Base-by-base conservation (phyloP, 192 early-diverging fungal species). In the Coemansia sp. region DNA sequence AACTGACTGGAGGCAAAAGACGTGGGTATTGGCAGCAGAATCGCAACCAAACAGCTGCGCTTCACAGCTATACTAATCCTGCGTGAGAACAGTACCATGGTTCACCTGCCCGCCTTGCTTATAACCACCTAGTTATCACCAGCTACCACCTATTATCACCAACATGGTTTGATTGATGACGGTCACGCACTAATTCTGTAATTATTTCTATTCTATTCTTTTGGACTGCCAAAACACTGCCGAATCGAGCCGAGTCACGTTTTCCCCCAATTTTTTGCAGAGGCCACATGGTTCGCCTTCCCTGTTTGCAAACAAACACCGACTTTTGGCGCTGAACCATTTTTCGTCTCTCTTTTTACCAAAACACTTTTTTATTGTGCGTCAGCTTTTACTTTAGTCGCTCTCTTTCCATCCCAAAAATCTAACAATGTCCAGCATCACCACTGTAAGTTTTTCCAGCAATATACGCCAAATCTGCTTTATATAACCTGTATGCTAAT, bases 391-490 rank as follows among this genome's bases (percentile, higher is more conserved):
- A 48, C 31, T 28, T 21, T 46, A 38, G 11, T 37, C 47, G 31
- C 61, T 57, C 62, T 72, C 57, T 61, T 60, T 63, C 23, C 50
- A 52, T 26, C 23, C 50, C 23, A 52, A 23, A 23, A 23, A 23
- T 56, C 9, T 5, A 37, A 56, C 17, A 56, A 79, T 72, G 67
- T 63, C 76, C 57, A 59, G 36, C 64, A 52, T 52, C 50, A 21
- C 59, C 23, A 79, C 76, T 64, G 76, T 79, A 79, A 79, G 75
- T 78, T 28, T 25, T 52, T n/a, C 31, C 31, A 8, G 4, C 40
- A 44, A 7, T 44, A 15, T 1, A 12, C 40, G 40, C 40, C 40
- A 15, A 44, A 44, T 44, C 40, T 44, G 40, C 40, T 44, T 14
- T 12, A 44, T 44, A n/a, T 15, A n/a, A n/a, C 40, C 2, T 15